Evolutionary conservation across 164 flowering plant species (phyloP), one percentile per base, ranked within the genome.

Genomic region (Amborella trichopoda): DNA sequence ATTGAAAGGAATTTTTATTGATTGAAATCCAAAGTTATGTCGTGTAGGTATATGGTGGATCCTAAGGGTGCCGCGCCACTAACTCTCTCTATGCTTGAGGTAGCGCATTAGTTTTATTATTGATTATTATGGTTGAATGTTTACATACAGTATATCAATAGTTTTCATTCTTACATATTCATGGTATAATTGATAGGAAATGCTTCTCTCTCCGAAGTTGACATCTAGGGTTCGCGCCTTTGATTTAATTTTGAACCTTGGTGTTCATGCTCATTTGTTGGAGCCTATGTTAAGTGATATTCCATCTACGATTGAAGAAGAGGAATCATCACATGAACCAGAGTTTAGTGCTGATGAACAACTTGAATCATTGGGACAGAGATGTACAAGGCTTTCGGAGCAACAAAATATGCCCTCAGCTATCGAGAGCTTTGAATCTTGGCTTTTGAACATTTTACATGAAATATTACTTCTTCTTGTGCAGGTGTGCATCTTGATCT

Each of bases 261-360:
- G 93, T 37, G 94, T 93, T 62, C 99, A 93, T 81, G 95, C 80
- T 55, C 99, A 88, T 39, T 64, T 93, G 49, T 63, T 93, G 68
- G 99, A 85, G 72, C 95, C 95, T 32, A 69, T 82, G 63, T 56
- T 72, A 33, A 54, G 56, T 52, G 85, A 82, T 60, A 74, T 60
- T 54, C 47, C 73, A 50, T 56, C 94, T 26, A 67, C 77, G 32
- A 74, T 85, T 64, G 89, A 81, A 53, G 94, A 93, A 65, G 88
- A 80, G 37, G 53, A 47, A 48, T 73, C 63, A 59, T 55, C 80
- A 40, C 72, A 75, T 61, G 90, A 80, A 55, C 39, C 63, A 14
- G 71, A 65, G 44, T 50, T 71, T 49, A 78, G 71, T 40, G 60
- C 52, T 62, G 88, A 73, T 52, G 65, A 62, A 36, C 71, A 67